phyloP scores from a whole-genome alignment of 1,139 yeast species.

The Wickerhamomyces sp. region DNA sequence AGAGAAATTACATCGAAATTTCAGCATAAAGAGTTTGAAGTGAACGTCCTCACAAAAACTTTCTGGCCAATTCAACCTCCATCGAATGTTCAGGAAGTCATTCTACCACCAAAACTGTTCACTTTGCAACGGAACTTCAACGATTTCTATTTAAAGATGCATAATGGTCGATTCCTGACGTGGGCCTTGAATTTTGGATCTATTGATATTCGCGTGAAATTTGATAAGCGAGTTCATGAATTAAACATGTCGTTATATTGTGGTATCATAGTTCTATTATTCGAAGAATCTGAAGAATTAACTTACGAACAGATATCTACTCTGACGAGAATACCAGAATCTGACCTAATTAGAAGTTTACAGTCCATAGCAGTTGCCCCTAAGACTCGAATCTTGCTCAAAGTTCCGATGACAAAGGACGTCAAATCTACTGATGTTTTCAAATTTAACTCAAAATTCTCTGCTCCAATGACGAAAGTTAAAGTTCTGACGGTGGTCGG shows the following conservation, averaged over 20 bases:
- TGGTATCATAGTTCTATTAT: conserved; percentile 69
- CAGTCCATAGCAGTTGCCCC: conserved; percentile 88
- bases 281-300: conserved; percentile 49
- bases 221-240: conserved; percentile 68
- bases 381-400: conserved; percentile 64
- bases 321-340: conserved; percentile 66
- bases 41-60: conserved; percentile 51
- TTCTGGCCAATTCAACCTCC: conserved; percentile 59
- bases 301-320: conserved; percentile 60
- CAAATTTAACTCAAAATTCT: conserved; percentile 64
- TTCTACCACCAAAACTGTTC: conserved; percentile 46
- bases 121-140: conserved; percentile 39
- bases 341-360: conserved; percentile 70
- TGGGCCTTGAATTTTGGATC: conserved; percentile 89
- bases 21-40: conserved; percentile 37
- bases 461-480: conserved; percentile 65
- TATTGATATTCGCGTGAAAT: conserved; percentile 67
- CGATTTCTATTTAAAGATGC: conserved; percentile 52
- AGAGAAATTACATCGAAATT: conserved; percentile 56
- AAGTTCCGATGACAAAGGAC: conserved; percentile 72
- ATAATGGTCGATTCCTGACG: conserved; percentile 66
- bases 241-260: conserved; percentile 79
- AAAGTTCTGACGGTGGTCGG: conserved; percentile 70
- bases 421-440: conserved; percentile 63
- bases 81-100: conserved; percentile 49